A percentile compares a stretch with the other conserved stretches of the same genome.
phyloP scores from a whole-genome alignment of 495 filamentous ascomycete genomes.

The Podospora sp. region DNA sequence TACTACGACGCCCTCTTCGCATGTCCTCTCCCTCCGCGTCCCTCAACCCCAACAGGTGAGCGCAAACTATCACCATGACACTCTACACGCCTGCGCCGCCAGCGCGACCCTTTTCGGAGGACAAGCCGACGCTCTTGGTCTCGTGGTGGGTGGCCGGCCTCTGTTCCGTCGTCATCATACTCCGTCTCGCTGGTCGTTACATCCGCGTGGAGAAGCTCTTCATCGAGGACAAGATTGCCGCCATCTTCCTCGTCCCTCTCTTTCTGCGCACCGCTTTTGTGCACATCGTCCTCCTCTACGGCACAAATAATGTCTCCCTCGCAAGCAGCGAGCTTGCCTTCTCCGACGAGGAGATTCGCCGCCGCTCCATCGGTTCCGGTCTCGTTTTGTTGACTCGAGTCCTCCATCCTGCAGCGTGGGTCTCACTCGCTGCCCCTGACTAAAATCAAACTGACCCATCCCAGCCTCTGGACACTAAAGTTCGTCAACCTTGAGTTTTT shows the following conservation, averaged over 20 bases:
- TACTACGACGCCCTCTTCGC: background rate
- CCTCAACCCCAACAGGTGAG: background rate
- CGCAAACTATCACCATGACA: slow-evolving; percentile 40
- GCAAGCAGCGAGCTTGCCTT: slow-evolving; percentile 31
- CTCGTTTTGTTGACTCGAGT: slow-evolving; percentile 66
- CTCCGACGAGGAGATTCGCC: slow-evolving; percentile 46
- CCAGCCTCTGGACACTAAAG: slow-evolving; percentile 89
- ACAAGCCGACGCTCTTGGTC: slow-evolving; percentile 79
- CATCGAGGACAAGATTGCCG: slow-evolving; percentile 82
- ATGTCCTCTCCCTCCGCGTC: background rate
- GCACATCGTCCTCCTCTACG: slow-evolving; percentile 79
- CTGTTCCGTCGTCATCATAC: slow-evolving; percentile 74
- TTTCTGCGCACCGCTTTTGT: slow-evolving; percentile 77
- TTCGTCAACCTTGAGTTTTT: slow-evolving; percentile 87
- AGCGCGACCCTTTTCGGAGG: slow-evolving; percentile 54
- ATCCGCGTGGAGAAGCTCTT: slow-evolving; percentile 80
- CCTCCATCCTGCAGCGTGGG: slow-evolving; percentile 67
- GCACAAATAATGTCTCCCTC: slow-evolving; percentile 81
- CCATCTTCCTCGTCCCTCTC: slow-evolving; percentile 75
- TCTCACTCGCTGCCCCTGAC: slow-evolving; percentile 17
- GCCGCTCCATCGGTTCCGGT: slow-evolving; percentile 59
- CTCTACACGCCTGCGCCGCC: slow-evolving; percentile 62
- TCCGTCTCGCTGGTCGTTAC: slow-evolving; percentile 76
- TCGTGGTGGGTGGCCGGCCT: slow-evolving; percentile 92
- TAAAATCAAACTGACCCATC: background rate